Evolutionary conservation across 2,329 filamentous ascomycete species (phyloP), one percentile per base, ranked within the genome.

Genomic region (Trichoderma sp.): DNA sequence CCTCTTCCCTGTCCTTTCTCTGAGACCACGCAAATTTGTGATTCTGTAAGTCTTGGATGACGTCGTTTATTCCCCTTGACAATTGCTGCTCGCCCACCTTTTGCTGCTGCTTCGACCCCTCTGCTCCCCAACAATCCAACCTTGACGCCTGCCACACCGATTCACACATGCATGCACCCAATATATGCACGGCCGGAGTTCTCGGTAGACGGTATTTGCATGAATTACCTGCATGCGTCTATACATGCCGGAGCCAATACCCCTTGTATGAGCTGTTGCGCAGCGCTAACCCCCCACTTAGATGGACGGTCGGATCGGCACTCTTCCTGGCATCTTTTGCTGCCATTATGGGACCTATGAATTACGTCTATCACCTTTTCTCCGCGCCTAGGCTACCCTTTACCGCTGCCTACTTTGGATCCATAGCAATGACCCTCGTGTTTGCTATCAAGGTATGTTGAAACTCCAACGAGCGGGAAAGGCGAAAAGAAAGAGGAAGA

Each of bases 271-370:
- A 43, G 40, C 7, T 40, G 11, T 52, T 65, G 31, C 37, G 24
- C 55, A 70, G 52, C 72, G 72, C 77, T 80, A 75, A 80, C 70
- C 49, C 55, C 65, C 71, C 35, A 64, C 58, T 35, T 81, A 98
- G 96, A 84, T 99, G 96, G 96, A 93, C 95, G 61, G 89, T 97
- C 79, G 96, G 94, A 68, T 97, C 95, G 60, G 78, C 92, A 60
- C 86, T 99, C 73, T 98, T 98, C 84, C 86, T 98, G 75, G 88
- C 89, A 74, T 97, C 94, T 74, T 99, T 96, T 87, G 94, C 93
- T 31, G 93, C 95, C 74, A 88, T 98, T 82, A 97, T 97, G 92
- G 96, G 96, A 68, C 94, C 93, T 43, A 85, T 90, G 82, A 86
- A 89, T 74, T 99, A 98, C 80, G 80, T 90, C 71, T 89, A 90